Evolutionary conservation across 257 asterid genomes (phyloP).

Genomic region (Penstemon barbatus): DNA sequence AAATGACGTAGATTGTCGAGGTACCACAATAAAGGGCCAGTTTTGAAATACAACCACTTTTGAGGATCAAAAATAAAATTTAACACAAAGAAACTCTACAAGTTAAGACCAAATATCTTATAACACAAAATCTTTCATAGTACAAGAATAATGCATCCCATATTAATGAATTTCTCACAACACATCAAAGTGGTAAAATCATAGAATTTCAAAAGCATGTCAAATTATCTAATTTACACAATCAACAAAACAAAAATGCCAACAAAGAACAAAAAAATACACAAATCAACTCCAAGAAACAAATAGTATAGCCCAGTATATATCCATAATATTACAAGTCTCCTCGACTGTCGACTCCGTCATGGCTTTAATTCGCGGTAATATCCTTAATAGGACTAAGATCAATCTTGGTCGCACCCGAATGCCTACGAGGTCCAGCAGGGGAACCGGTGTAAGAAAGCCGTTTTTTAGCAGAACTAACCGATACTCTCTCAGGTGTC

Average conservation of each 20-base stretch:
- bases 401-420: slow-evolving; percentile 52
- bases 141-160: neutral
- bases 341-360: neutral
- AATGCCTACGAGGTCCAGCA: slow-evolving; percentile 54
- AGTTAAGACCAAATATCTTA: neutral
- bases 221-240: slow-evolving; percentile 7
- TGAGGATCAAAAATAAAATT: no score
- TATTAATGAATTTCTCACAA: neutral
- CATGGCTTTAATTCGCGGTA: slow-evolving; percentile 23
- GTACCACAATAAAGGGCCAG: no score
- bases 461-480: slow-evolving; percentile 59
- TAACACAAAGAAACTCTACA: no score
- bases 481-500: slow-evolving; percentile 42
- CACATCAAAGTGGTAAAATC: neutral
- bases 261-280: neutral
- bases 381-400: slow-evolving; percentile 34
- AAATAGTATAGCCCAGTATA: neutral
- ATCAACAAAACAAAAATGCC: neutral
- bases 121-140: neutral
- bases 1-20: no score
- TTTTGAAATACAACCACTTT: no score
- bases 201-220: neutral
- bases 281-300: neutral
- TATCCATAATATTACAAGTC: neutral
- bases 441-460: slow-evolving; percentile 62